Percentiles rank a stretch among this genome's conserved stretches.
These are phyloP conservation scores for Sarcocystis neurona DNA, from an alignment of 169 alveolate species.

Conservation along the genomic window DNA sequence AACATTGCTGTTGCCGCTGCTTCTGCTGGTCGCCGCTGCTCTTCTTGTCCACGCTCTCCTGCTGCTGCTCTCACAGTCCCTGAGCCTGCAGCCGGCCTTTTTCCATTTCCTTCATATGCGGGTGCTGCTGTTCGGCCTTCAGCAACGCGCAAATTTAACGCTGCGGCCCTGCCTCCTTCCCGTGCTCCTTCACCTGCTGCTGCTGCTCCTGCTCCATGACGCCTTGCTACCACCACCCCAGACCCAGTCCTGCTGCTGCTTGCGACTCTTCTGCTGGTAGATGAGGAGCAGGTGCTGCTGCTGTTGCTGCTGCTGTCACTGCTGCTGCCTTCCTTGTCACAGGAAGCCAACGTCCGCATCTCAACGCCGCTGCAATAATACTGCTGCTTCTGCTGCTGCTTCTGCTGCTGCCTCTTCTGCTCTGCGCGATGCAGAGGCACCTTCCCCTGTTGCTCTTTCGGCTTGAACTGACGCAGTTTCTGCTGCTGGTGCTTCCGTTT, in stretches of 20 bases:
- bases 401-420: constrained; percentile 15
- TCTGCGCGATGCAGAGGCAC: not conserved
- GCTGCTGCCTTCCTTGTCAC: not conserved
- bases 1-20: too few species aligned
- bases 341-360: not conserved
- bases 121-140: not conserved
- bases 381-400: constrained; percentile 27
- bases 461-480: not conserved
- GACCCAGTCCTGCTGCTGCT: too few species aligned
- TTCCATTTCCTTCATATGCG: not conserved
- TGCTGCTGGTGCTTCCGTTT: not conserved
- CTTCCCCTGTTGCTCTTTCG: not conserved
- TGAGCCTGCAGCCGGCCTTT: not conserved
- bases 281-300: too few species aligned
- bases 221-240: too few species aligned
- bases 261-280: too few species aligned
- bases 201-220: not conserved
- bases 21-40: too few species aligned
- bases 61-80: too few species aligned
- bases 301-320: not conserved
- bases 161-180: not conserved
- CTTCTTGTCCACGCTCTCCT: too few species aligned
- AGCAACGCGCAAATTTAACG: not conserved
- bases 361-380: not conserved
- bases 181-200: not conserved